phyloP scores from a whole-genome alignment of 345 rosid species.

The Arabidopsis thaliana region DNA sequence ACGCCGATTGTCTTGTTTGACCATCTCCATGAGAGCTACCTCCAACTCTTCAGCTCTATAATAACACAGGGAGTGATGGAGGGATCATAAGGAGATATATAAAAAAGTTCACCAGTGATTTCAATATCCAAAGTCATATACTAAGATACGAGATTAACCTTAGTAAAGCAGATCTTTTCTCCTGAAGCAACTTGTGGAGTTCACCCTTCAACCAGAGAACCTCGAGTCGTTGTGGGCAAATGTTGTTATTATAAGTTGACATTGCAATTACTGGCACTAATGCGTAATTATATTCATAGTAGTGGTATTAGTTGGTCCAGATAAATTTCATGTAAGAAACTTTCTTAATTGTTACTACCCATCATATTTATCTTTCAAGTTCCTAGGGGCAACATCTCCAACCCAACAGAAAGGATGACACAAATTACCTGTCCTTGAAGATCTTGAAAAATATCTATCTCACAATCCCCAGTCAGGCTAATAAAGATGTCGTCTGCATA shows the following conservation, averaged over 20 bases:
- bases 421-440: constrained; percentile 86
- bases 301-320: constrained; percentile 2
- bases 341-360: constrained; percentile 11
- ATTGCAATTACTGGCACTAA: constrained; percentile 9
- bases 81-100: constrained; percentile 8
- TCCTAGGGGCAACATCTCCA: constrained; percentile 13
- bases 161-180: constrained; percentile 81
- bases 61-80: constrained; percentile 33
- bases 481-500: constrained; percentile 70
- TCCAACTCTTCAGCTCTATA: constrained; percentile 95
- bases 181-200: constrained; percentile 83
- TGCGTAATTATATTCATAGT: constrained; percentile 8
- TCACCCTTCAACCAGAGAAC: constrained; percentile 84
- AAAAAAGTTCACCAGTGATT: constrained; percentile 24
- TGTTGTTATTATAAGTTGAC: constrained; percentile 4
- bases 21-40: constrained; percentile 99
- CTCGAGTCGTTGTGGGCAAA: constrained; percentile 50
- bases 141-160: constrained; percentile 56
- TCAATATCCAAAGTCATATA: constrained; percentile 21
- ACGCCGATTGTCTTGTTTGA: constrained; percentile 88
- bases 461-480: constrained; percentile 68
- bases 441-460: constrained; percentile 71
- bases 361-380: not conserved
- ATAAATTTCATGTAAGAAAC: not conserved
- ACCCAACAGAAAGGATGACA: constrained; percentile 26